These are phyloP conservation scores for Chaetoceros tenuissimus DNA, from an alignment of 108 stramenopile species.

Conservation along the genomic window DNA sequence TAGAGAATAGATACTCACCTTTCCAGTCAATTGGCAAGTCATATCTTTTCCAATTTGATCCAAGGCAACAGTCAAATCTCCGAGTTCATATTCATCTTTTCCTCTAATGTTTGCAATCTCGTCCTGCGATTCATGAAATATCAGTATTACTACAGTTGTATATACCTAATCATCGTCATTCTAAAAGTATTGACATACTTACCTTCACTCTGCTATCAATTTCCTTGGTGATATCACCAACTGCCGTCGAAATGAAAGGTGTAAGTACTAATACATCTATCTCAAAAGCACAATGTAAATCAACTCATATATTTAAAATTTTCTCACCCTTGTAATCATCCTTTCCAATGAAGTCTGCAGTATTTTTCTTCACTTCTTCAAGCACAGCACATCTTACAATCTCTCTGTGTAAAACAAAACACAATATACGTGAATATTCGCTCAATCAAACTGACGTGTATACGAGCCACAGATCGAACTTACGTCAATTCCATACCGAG, in stretches of 20 bases:
- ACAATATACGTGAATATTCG: too few species aligned
- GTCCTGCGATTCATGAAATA: not conserved
- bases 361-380: constrained; percentile 76
- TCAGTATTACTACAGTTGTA: not conserved
- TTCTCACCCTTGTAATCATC: constrained; percentile 39
- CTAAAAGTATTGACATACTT: constrained; percentile 54
- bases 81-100: constrained; percentile 47
- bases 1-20: too few species aligned
- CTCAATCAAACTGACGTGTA: too few species aligned
- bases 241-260: not conserved
- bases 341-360: constrained; percentile 70
- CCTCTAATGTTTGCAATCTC: constrained; percentile 1
- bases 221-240: constrained; percentile 70
- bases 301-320: not conserved
- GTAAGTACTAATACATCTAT: not conserved
- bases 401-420: too few species aligned
- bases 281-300: not conserved
- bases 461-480: too few species aligned
- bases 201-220: constrained; percentile 65
- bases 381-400: constrained; percentile 63
- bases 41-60: constrained; percentile 49
- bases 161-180: constrained; percentile 30
- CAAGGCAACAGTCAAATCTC: constrained; percentile 68
- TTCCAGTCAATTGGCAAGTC: constrained; percentile 63
- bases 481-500: constrained; percentile 75